phyloP scores from a whole-genome alignment of 495 filamentous ascomycete genomes.

The Cryomyces minteri region DNA sequence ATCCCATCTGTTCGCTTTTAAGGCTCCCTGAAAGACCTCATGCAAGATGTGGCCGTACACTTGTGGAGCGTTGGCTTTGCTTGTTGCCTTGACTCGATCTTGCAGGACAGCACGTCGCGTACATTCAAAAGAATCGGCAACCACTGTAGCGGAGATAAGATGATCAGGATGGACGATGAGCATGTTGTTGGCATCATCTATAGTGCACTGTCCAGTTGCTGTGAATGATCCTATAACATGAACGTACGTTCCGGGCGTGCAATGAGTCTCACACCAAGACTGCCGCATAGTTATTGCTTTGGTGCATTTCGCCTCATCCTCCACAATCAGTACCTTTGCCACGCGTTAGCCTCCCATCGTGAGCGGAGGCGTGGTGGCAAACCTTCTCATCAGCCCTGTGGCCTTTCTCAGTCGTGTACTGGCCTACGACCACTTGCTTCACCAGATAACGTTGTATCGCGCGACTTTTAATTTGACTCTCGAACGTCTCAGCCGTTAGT shows the following conservation, averaged over 20 bases:
- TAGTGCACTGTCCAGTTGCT: constrained; percentile 40
- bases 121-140: constrained; percentile 85
- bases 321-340: constrained; percentile 53
- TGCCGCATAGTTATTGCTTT: constrained; percentile 63
- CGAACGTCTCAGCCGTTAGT: constrained; percentile 23
- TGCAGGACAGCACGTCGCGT: constrained; percentile 78
- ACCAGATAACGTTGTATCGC: constrained; percentile 72
- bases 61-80: constrained; percentile 53
- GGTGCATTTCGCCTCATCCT: constrained; percentile 43
- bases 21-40: constrained; percentile 80
- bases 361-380: constrained; percentile 4
- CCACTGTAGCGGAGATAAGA: constrained; percentile 79
- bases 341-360: background rate
- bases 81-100: constrained; percentile 77
- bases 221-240: constrained; percentile 74
- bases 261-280: constrained; percentile 68
- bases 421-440: constrained; percentile 45
- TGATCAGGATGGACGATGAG: constrained; percentile 91
- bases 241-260: constrained; percentile 52
- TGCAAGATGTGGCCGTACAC: constrained; percentile 86
- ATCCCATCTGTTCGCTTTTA: constrained; percentile 73
- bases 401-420: constrained; percentile 44
- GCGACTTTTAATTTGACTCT: constrained; percentile 32
- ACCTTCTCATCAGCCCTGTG: constrained; percentile 53
- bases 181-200: constrained; percentile 67